Base-by-base conservation (phyloP, 2,329 filamentous ascomycete genomes). In the Didymellaceae sp. region DNA sequence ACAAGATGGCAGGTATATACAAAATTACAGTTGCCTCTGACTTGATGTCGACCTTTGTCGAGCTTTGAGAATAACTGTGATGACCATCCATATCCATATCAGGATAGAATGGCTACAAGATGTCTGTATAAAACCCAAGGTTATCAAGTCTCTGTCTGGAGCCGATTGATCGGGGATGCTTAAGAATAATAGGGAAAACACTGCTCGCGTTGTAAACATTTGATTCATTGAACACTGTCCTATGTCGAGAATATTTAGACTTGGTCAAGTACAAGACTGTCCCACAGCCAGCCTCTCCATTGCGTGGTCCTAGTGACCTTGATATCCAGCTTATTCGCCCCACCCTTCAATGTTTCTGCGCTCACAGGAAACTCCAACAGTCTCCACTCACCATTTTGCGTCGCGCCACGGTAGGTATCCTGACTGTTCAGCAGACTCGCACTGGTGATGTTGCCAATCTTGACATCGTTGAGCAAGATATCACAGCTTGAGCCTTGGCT, bases 361-460 rank as follows among this genome's bases (percentile, higher is more conserved):
- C 47, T 50, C 10, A 78, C 59, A 0, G 54, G 50, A 43, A 74
- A 77, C 62, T 81, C 75, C 18, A 78, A 72, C 16, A 77, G 67
- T 45, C 75, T 67, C 77, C 77, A 80, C 65, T 81, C 78, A 1
- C 79, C 78, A 5, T 75, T 77, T 18, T 65, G 62, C 6, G 77
- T 81, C 16, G 72, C 77, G 8, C 74, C 76, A n/a, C 78, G 71
- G 61, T 81, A 81, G 26, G 80, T 67, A 16, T 73, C 73, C 4
- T 78, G 78, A 53, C 80, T 79, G 28, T 64, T 78, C 21, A 71
- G 45, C 22, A 80, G 49, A 38, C 59, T 63, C 6, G 57, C 58
- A 6, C 62, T 63, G 1, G 72, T 76, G 42, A 79, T 67, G 43
- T 78, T 77, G 0, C 75, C 75, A 4, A 79, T 59, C 33, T 66